Evolutionary conservation across 345 rosid genomes (phyloP).

Genomic region (Theobroma cacao): DNA sequence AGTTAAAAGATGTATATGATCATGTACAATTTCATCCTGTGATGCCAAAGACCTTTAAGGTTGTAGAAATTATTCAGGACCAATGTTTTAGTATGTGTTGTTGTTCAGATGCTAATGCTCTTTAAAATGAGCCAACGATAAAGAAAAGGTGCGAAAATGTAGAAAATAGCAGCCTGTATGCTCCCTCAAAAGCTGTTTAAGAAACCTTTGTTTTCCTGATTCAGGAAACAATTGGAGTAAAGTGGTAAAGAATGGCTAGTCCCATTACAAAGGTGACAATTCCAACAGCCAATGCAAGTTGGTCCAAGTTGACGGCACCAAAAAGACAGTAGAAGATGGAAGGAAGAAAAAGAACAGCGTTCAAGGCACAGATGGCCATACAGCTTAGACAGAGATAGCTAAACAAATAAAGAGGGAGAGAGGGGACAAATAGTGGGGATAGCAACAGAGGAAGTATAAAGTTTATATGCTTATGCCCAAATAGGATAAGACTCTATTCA

Average conservation of each 20-base stretch:
- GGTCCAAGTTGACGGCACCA: not conserved
- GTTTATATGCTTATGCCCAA: not conserved
- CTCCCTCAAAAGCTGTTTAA: slow-evolving; percentile 1
- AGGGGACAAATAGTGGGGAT: not conserved
- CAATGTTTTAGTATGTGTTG: not conserved
- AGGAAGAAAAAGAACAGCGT: not conserved
- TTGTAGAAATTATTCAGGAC: not conserved
- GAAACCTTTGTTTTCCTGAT: not conserved
- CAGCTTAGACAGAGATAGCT: not conserved
- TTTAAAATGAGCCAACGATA: not conserved
- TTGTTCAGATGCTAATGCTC: not conserved
- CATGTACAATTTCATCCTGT: not conserved
- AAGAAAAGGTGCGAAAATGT: not conserved
- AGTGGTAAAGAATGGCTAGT: not conserved
- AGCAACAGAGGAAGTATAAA: not conserved
- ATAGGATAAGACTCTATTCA: not conserved
- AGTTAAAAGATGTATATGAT: not conserved
- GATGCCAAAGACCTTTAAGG: not conserved
- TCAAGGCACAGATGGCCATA: not conserved
- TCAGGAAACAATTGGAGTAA: not conserved
- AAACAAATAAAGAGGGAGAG: not conserved
- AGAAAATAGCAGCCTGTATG: not conserved
- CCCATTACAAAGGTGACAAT: not conserved
- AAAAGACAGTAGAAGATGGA: not conserved
- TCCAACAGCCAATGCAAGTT: not conserved